These are phyloP conservation scores for Dictyophora rubrovolvata DNA, from an alignment of 768 basidiomycete genomes.

Conservation along the genomic window DNA sequence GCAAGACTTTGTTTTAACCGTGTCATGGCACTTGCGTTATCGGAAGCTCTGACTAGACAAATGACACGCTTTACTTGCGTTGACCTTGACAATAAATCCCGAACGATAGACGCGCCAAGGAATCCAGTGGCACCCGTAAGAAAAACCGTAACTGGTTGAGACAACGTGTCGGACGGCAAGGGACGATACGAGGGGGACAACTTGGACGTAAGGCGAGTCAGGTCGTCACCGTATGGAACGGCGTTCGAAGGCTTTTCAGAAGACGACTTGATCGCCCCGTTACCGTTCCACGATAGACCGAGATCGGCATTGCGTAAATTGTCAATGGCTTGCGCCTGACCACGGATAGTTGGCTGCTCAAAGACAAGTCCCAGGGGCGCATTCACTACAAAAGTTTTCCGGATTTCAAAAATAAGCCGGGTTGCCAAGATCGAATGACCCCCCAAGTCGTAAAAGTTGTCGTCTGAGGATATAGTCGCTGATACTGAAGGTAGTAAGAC, in stretches of 20 bases:
- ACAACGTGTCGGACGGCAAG: conserved; percentile 45
- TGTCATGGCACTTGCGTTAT: conserved; percentile 46
- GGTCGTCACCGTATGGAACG: conserved; percentile 71
- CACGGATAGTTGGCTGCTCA: conserved; percentile 75
- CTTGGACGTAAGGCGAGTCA: conserved; percentile 45
- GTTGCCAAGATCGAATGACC: conserved; percentile 98
- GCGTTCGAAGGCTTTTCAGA: conserved; percentile 3
- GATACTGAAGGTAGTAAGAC: conserved; percentile 71
- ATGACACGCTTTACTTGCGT: conserved; percentile 74
- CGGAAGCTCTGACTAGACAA: conserved; percentile 78
- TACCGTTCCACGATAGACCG: conserved; percentile 42
- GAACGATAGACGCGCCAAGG: conserved; percentile 85
- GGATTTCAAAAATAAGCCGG: conserved; percentile 91
- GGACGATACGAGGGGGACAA: conserved; percentile 54
- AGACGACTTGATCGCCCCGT: conserved; percentile 14
- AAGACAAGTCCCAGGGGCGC: conserved; percentile 90
- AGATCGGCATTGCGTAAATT: conserved; percentile 67
- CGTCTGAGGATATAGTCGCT: conserved; percentile 71
- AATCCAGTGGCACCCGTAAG: conserved; percentile 97
- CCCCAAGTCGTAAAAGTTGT: conserved; percentile 96
- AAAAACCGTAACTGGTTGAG: conserved; percentile 64
- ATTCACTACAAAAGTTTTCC: conserved; percentile 83
- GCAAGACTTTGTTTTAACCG: conserved; percentile 62
- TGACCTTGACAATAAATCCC: conserved; percentile 57
- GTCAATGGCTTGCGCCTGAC: conserved; percentile 71